phyloP scores from a whole-genome alignment of 2,329 filamentous ascomycete genomes.

The Drechmeria coniospora region DNA sequence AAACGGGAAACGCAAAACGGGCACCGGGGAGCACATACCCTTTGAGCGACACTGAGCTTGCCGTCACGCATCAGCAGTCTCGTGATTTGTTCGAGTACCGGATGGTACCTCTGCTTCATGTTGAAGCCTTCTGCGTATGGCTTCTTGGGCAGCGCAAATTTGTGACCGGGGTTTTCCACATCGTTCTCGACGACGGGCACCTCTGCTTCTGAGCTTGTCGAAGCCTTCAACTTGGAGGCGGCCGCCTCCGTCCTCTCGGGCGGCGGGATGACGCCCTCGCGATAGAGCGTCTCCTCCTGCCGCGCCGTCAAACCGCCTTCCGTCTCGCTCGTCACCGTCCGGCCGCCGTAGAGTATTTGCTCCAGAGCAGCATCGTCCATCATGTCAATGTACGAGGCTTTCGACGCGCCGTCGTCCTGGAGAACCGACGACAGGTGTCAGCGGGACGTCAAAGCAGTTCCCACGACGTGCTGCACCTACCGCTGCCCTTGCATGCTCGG shows the following conservation, averaged over 20 bases:
- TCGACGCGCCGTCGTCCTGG: conserved; percentile 2
- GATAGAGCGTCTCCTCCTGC: conserved; percentile 28
- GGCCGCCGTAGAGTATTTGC: conserved; percentile 21
- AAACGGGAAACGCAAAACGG: background rate
- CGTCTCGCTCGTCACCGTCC: conserved; percentile 11
- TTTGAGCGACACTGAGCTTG: conserved; percentile 79
- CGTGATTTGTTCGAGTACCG: conserved; percentile 72
- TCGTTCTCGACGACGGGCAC: conserved; percentile 6
- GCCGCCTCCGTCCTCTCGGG: conserved; percentile 15
- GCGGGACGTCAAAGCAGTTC: no score
- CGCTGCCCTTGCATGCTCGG: no score
- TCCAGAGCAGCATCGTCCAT: conserved; percentile 22
- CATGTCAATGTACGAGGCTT: conserved; percentile 8
- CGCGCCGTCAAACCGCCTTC: conserved; percentile 23
- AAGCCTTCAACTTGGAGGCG: conserved; percentile 10
- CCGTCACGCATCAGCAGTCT: conserved; percentile 85
- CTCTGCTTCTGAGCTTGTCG: conserved; percentile 6
- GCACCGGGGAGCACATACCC: conserved; percentile 36
- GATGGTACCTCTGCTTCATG: conserved; percentile 72
- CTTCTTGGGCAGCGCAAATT: conserved; percentile 57
- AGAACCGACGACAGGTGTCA: no score
- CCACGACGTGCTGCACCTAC: no score
- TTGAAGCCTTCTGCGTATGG: conserved; percentile 47
- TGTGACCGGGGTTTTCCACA: conserved; percentile 42
- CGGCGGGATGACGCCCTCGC: conserved; percentile 24